These are phyloP conservation scores for Asterophora parasitica DNA, from an alignment of 768 basidiomycete genomes.

Conservation along the genomic window DNA sequence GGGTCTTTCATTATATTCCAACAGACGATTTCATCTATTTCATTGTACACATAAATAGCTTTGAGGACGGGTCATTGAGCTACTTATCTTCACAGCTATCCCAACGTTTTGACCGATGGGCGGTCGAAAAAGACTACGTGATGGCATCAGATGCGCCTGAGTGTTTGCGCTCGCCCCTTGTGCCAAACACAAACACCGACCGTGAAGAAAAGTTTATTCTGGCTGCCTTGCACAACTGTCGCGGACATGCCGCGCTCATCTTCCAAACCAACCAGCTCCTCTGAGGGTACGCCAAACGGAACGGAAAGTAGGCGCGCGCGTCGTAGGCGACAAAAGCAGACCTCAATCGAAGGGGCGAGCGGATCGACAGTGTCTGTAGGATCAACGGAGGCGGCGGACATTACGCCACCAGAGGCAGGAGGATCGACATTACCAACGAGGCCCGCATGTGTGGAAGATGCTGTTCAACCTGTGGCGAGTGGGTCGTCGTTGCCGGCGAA, in stretches of 20 bases:
- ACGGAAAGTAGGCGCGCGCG: slow-evolving; percentile 10
- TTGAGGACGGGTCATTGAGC: too few species aligned
- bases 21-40: too few species aligned
- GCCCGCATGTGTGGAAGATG: not conserved
- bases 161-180: not conserved
- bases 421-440: too few species aligned
- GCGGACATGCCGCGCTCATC: slow-evolving; percentile 5
- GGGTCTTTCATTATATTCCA: not conserved
- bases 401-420: too few species aligned
- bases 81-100: too few species aligned
- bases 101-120: too few species aligned
- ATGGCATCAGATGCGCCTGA: too few species aligned
- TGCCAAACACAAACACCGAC: slow-evolving; percentile 4
- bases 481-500: not conserved
- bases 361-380: not conserved
- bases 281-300: slow-evolving; percentile 5
- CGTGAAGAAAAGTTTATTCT: slow-evolving; percentile 7
- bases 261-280: slow-evolving; percentile 5
- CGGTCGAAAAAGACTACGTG: too few species aligned
- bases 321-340: slow-evolving; percentile 13
- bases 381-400: not conserved
- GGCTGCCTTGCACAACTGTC: too few species aligned
- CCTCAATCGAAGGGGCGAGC: slow-evolving; percentile 5
- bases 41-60: too few species aligned
- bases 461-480: not conserved